Percentiles rank a stretch among this genome's conserved stretches.
phyloP scores from a whole-genome alignment of 768 basidiomycete genomes.

The Rhodotorula graminis region DNA sequence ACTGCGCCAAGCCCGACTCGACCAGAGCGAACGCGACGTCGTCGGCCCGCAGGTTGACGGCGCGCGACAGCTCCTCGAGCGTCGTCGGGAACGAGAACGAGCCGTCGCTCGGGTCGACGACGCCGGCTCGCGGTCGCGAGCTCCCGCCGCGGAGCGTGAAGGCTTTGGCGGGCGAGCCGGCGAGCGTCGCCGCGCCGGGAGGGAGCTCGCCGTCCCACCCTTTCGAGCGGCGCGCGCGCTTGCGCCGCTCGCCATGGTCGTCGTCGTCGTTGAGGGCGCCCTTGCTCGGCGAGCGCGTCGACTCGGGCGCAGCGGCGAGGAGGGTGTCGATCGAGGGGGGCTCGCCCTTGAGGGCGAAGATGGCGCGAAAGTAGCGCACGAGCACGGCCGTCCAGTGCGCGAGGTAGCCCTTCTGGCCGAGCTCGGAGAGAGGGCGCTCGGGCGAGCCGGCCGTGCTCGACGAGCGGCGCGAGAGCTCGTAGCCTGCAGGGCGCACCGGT shows the following conservation, averaged over 20 bases:
- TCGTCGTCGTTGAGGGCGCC: background rate
- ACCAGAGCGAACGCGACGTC: conserved; percentile 85
- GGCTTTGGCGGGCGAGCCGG: conserved; percentile 8
- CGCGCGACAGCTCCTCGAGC: conserved; percentile 69
- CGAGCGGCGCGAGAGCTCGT: conserved; percentile 65
- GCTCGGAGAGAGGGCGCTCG: conserved; percentile 87
- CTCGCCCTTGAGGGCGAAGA: conserved; percentile 37
- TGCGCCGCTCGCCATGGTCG: conserved; percentile 39
- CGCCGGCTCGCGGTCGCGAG: background rate
- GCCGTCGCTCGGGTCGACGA: conserved; percentile 7
- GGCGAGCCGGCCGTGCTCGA: conserved; percentile 62
- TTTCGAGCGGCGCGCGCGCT: conserved; percentile 24
- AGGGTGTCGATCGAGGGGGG: conserved; percentile 25
- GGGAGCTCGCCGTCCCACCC: conserved; percentile 70
- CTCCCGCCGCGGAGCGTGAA: background rate
- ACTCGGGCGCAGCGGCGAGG: background rate
- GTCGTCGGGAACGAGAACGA: conserved; percentile 47
- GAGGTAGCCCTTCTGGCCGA: conserved; percentile 81
- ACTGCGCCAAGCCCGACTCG: conserved; percentile 68
- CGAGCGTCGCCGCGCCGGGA: background rate
- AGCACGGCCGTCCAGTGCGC: conserved; percentile 78
- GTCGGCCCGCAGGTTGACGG: conserved; percentile 73
- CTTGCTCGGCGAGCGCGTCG: conserved; percentile 1
- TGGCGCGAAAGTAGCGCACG: conserved; percentile 73
- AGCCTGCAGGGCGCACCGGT: conserved; percentile 56